These are phyloP conservation scores for Vaccinium vitisidaea DNA, from an alignment of 148 eudicot genomes.

Conservation along the genomic window DNA sequence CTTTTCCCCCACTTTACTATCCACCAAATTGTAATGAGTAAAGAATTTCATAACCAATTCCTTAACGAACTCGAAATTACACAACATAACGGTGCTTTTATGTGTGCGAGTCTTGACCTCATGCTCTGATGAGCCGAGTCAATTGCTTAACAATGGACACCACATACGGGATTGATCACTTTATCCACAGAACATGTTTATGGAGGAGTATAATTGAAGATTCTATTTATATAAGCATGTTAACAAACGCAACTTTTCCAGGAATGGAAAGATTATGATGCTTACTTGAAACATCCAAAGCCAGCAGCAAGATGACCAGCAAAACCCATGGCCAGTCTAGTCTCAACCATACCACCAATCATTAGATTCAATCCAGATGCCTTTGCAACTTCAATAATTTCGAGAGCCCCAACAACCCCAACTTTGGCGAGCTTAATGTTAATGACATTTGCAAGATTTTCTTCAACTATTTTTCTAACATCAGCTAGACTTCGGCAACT, in stretches of 20 bases:
- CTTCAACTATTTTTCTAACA: conserved; percentile 55
- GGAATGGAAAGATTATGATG: background rate
- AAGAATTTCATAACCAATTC: background rate
- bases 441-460: conserved; percentile 70
- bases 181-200: background rate
- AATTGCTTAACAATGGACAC: background rate
- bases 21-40: too few species aligned
- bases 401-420: conserved; percentile 84
- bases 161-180: background rate
- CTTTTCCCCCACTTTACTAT: too few species aligned
- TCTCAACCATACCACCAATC: conserved; percentile 99
- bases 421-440: conserved; percentile 86
- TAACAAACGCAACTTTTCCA: background rate
- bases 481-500: conserved; percentile 74
- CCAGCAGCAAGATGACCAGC: conserved; percentile 96
- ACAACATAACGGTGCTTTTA: background rate
- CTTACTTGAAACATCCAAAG: conserved; percentile 86
- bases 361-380: conserved; percentile 66
- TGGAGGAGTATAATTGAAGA: background rate
- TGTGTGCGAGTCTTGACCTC: background rate
- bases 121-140: background rate
- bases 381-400: conserved; percentile 60
- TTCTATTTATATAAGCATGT: background rate
- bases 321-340: conserved; percentile 94
- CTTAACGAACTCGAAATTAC: background rate